Base-by-base conservation (phyloP, 2,329 filamentous ascomycete genomes). In the Hyphodiscus sp. region DNA sequence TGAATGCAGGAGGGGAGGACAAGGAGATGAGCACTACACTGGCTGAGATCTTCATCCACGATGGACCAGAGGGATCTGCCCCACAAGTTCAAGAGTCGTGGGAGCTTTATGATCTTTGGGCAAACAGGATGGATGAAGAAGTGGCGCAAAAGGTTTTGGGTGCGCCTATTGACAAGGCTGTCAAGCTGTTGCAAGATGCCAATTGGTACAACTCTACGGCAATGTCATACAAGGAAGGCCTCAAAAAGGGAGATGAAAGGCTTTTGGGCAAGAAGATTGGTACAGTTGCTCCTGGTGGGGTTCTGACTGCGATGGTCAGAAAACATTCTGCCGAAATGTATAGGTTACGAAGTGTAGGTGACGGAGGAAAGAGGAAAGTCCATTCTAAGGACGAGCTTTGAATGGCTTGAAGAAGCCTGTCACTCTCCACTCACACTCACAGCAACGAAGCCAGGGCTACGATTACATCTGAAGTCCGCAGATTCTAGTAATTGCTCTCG, bases 71-170 rank as follows among this genome's bases (percentile, higher is more conserved):
- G 2, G 71, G 70, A 20, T 70, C 71, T 1, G 72, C 71, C 1
- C 58, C 65, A 0, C 67, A 76, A 60, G 62, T 72, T 0, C 60
- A 67, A 38, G 60, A 70, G 54, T 66, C 63, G 1, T 80, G 75
- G 75, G 74, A 78, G 53, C 65, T 80, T 6, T 75, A 73, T 59
- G 76, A 81, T 58, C 67, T 80, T 1, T 80, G 77, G 77, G 76
- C 70, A 2, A 72, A 74, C 55, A 68, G 77, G 43, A 78, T 81
- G 75, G 66, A 63, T 19, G 67, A 72, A 20, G 66, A 64, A 2
- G 70, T 71, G 49, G 75, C 76, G 1, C 64, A 65, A 30, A 63
- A 67, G 1, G 67, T 79, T 29, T 64, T 78, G 8, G 69, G 73
- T 50, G 71, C 71, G 0, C 5, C 33, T 6, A 10, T 6, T 13